Base-by-base conservation (phyloP, 306 rosid species). In the Delonix regia region DNA sequence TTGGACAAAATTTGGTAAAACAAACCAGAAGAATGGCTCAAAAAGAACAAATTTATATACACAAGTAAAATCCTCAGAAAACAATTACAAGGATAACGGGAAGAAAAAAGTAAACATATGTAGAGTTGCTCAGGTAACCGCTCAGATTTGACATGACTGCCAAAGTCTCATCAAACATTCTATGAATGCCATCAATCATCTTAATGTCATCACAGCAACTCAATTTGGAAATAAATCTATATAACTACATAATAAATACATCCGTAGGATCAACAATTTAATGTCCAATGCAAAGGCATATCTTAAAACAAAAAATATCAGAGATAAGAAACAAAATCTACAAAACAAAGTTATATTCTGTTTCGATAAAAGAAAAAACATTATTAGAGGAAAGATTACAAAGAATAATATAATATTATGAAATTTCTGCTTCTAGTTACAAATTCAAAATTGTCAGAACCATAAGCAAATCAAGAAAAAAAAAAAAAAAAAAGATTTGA, bases 41-140 rank as follows among this genome's bases (percentile, higher is more conserved):
- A 1, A 57, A 51, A 10, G 34, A 12, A 27, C 5, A 18, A 47
- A 24, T 57, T 34, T 25, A 6, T 16, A 18, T 22, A 12, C 27
- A 39, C 21, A 45, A 34, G 66, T 16, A 44, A 53, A 44, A 6
- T 36, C 61, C 22, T 13, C 8, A 27, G 14, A 57, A n/a, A 71
- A 34, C 12, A 19, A 33, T 36, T 8, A 1, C 4, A 51, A 6
- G 4, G 19, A 24, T 3, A 12, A 41, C 5, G 15, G 57, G 44
- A 22, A 49, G 8, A 5, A 28, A 44, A 3, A 60, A 19, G 51
- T 65, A 14, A 69, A 63, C 47, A 2, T 5, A 56, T 28, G 30
- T 8, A 18, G 33, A 61, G 81, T 76, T 79, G 89, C 83, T 83
- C 89, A 86, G 86, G 27, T 86, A 86, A 82, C 89, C 85, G 81